These are phyloP conservation scores for Xylaria bambusicola DNA, from an alignment of 495 filamentous ascomycete genomes.

Conservation along the genomic window DNA sequence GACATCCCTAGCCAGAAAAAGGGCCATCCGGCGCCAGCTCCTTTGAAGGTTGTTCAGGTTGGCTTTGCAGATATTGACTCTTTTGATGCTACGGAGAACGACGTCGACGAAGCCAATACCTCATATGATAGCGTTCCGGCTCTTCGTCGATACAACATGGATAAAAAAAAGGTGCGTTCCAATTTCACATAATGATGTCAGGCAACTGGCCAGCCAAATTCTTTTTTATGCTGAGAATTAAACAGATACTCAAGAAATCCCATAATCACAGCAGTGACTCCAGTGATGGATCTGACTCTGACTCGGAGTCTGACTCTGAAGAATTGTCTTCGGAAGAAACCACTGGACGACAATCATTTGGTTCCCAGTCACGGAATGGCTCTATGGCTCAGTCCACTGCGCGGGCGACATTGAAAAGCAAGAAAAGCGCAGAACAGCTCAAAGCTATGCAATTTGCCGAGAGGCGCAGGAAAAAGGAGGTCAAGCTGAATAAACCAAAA, in stretches of 20 bases:
- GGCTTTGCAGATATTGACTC: conserved; percentile 53
- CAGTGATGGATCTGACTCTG: conserved; percentile 18
- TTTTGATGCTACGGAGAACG: conserved; percentile 31
- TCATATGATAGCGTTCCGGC: conserved; percentile 25
- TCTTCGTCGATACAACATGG: conserved; percentile 47
- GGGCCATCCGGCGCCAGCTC: conserved; percentile 25
- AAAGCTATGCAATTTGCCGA: conserved; percentile 50
- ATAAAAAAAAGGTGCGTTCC: conserved; percentile 36
- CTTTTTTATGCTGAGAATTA: conserved; percentile 6
- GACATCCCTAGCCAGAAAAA: conserved; percentile 34
- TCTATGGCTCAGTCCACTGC: conserved; percentile 11
- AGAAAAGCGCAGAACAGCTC: conserved; percentile 40
- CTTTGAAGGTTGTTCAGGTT: conserved; percentile 49
- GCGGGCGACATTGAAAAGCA: conserved; percentile 18
- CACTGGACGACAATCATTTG: conserved; percentile 20
- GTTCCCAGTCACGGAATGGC: conserved; percentile 15
- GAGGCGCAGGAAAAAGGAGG: conserved; percentile 57
- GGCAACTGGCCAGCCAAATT: not conserved
- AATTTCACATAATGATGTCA: not conserved
- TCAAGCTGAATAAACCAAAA: conserved; percentile 57
- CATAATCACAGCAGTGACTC: conserved; percentile 17
- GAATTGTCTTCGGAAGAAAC: conserved; percentile 18
- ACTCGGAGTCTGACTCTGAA: conserved; percentile 23
- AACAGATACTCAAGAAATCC: conserved; percentile 18
- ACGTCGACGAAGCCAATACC: conserved; percentile 31